Conservation (phyloP, 768 basidiomycete genomes). For the Podaxis sp. region DNA sequence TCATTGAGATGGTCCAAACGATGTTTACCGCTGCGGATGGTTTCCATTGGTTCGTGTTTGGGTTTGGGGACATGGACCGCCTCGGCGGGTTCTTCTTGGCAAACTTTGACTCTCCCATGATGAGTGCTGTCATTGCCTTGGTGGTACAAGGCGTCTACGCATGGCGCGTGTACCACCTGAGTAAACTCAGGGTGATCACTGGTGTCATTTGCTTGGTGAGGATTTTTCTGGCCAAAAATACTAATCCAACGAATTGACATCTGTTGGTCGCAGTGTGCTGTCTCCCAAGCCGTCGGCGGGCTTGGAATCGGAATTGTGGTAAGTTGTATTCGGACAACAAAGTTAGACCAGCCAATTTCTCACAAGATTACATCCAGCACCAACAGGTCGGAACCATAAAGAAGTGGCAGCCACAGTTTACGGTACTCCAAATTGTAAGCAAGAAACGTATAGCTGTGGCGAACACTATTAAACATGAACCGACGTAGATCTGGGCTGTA, state of each 20-base stretch:
- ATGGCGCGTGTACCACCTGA: conserved; percentile 12
- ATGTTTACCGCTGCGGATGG: conserved; percentile 9
- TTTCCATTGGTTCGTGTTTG: conserved; percentile 15
- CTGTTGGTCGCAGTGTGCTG: background rate
- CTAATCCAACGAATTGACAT: background rate
- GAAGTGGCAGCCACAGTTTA: background rate
- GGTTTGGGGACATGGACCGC: conserved; percentile 2
- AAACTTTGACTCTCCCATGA: background rate
- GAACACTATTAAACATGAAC: background rate
- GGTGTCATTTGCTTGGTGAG: conserved; percentile 2
- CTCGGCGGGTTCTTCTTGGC: conserved; percentile 8
- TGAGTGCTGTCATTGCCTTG: background rate
- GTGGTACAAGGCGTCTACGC: conserved; percentile 1
- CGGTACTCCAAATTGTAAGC: conserved; percentile 8
- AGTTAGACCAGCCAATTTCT: background rate
- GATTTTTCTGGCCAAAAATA: background rate
- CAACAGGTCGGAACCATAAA: conserved; percentile 5
- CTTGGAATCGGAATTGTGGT: conserved; percentile 12
- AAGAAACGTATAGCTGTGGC: background rate
- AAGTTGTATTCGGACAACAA: background rate
- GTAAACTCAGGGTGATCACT: background rate
- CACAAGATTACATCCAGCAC: background rate
- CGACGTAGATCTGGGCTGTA: background rate
- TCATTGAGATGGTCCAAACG: conserved; percentile 10
- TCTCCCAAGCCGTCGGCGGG: background rate